Conservation (phyloP, 108 stramenopile species). For the Fragilariopsis cylindrus region DNA sequence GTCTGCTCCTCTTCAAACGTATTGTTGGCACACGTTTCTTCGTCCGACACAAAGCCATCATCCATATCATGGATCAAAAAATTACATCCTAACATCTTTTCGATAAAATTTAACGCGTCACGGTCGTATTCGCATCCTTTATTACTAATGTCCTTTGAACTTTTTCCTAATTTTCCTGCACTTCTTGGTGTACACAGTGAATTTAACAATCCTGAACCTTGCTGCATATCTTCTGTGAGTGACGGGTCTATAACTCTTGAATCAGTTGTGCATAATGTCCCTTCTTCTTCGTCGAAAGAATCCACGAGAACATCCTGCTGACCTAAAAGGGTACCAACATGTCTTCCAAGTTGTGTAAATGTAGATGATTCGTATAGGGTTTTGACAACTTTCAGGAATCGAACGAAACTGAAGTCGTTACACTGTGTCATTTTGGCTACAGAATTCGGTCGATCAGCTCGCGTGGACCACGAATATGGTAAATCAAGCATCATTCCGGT, state of each 20-base stretch:
- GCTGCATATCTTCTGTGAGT: neutral
- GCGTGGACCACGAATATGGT: conserved; percentile 80
- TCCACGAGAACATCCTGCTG: neutral
- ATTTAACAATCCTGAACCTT: neutral
- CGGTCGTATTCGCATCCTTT: neutral
- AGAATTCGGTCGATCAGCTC: conserved; percentile 43
- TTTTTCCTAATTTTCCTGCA: neutral
- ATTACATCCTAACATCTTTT: conserved; percentile 16
- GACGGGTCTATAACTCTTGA: neutral
- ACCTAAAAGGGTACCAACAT: conserved; percentile 49
- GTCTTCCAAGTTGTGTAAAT: conserved; percentile 67
- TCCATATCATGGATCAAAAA: conserved; percentile 16
- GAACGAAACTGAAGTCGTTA: conserved; percentile 85
- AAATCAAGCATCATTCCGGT: conserved; percentile 82
- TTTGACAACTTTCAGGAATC: conserved; percentile 86
- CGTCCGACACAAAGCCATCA: conserved; percentile 9
- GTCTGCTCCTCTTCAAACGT: conserved; percentile 9
- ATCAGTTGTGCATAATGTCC: neutral
- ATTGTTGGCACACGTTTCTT: conserved; percentile 15
- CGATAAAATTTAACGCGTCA: conserved; percentile 10
- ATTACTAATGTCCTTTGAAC: neutral
- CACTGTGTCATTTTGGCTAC: conserved; percentile 65
- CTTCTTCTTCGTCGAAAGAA: conserved; percentile 10
- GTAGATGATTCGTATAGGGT: conserved; percentile 85
- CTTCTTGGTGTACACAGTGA: conserved; percentile 1